Evolutionary conservation across 140 eudicot genomes (phyloP).

Genomic region (Anethum foeniculum): DNA sequence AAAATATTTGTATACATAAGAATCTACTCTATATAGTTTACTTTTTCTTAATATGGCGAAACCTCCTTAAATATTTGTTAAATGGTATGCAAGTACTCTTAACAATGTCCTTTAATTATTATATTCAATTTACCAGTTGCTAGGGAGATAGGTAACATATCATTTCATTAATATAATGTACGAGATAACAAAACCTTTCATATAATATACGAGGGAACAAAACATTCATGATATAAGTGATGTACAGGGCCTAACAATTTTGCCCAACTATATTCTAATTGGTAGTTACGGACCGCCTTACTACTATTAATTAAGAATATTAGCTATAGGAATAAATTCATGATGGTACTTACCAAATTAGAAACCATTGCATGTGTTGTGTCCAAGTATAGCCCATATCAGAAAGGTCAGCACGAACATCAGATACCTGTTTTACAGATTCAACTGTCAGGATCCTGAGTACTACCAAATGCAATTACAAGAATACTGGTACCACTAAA

Average conservation of each 20-base stretch:
- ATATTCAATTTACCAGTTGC: not conserved
- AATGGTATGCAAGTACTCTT: not conserved
- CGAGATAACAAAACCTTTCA: no score
- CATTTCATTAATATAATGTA: no score
- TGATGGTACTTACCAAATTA: constrained; percentile 57
- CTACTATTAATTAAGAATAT: not conserved
- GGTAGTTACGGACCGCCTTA: not conserved
- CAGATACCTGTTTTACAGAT: constrained; percentile 51
- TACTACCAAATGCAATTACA: not conserved
- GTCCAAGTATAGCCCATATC: constrained; percentile 53
- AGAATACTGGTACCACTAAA: not conserved
- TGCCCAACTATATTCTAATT: not conserved
- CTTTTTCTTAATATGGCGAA: not conserved
- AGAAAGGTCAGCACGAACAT: constrained; percentile 63
- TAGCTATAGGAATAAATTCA: no score
- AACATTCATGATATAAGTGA: no score
- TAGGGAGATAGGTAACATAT: no score
- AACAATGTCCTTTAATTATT: not conserved
- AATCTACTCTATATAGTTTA: not conserved
- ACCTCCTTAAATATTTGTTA: not conserved
- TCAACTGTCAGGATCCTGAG: not conserved
- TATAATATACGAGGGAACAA: no score
- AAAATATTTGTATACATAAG: not conserved
- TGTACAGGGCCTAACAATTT: no score
- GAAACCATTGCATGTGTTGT: constrained; percentile 46